Percentiles rank a stretch among this genome's conserved stretches.
phyloP scores from a whole-genome alignment of 2,329 filamentous ascomycete genomes.

The Trichoderma sp. region DNA sequence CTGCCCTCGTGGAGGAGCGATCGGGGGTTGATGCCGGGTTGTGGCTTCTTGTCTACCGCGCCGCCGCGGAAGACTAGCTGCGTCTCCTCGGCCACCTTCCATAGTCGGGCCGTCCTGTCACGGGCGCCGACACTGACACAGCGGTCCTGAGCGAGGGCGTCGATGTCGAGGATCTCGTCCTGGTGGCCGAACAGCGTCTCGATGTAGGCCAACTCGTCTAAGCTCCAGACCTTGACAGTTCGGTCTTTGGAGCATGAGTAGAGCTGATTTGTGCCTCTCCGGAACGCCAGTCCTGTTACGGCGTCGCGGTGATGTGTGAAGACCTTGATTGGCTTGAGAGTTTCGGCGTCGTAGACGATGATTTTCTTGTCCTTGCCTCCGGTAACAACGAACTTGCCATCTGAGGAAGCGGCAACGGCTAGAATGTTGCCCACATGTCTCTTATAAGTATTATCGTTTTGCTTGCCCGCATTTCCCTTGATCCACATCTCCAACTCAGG shows the following conservation, averaged over 20 bases:
- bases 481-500: conserved; percentile 65
- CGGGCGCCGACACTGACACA: conserved; percentile 89
- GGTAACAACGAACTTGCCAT: conserved; percentile 88
- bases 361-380: conserved; percentile 83
- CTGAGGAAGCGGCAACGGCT: conserved; percentile 80
- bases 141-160: conserved; percentile 79
- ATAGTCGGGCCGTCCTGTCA: conserved; percentile 87
- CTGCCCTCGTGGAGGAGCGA: conserved; percentile 72
- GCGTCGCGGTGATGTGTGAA: conserved; percentile 92
- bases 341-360: conserved; percentile 83
- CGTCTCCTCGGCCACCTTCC: conserved; percentile 95
- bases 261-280: conserved; percentile 84
- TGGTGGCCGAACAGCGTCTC: conserved; percentile 97
- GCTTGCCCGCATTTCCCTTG: conserved; percentile 62
- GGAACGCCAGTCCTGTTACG: conserved; percentile 82
- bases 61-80: conserved; percentile 94
- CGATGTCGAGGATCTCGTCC: conserved; percentile 82
- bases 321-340: conserved; percentile 74
- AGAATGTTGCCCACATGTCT: conserved; percentile 82
- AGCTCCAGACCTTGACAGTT: conserved; percentile 92
- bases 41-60: conserved; percentile 58
- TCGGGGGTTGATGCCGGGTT: conserved; percentile 47
- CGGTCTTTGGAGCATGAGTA: conserved; percentile 90
- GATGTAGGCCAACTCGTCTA: conserved; percentile 89
- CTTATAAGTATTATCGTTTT: conserved; percentile 65